Conservation (phyloP, 352 stramenopile species). For the Globisporangium yorkense region DNA sequence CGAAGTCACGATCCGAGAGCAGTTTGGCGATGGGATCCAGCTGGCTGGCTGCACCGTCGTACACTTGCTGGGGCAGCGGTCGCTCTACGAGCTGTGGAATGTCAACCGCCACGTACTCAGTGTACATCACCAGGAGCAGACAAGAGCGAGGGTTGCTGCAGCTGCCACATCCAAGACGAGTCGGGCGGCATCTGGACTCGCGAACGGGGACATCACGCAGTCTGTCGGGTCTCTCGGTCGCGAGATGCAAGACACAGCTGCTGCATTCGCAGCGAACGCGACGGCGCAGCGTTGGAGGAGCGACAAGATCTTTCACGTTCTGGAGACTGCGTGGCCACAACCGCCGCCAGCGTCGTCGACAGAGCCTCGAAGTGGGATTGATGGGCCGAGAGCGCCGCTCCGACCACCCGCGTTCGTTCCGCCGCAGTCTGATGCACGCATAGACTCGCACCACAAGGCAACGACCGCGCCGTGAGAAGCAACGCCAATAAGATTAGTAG, state of each 20-base stretch:
- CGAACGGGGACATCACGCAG: slow-evolving; percentile 1
- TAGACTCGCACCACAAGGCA: neutral
- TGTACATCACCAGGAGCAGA: slow-evolving; percentile 26
- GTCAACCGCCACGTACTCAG: slow-evolving; percentile 51
- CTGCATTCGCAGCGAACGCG: slow-evolving; percentile 32
- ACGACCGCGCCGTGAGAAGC: neutral
- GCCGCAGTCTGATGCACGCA: neutral
- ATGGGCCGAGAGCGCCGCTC: slow-evolving; percentile 4
- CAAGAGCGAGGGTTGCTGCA: neutral
- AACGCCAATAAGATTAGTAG: slow-evolving; percentile 7
- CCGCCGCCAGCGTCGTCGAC: neutral
- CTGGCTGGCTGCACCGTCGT: slow-evolving; percentile 53
- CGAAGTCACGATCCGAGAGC: slow-evolving; percentile 20
- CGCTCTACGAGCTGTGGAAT: slow-evolving; percentile 56
- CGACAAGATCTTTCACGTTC: slow-evolving; percentile 30
- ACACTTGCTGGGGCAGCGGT: slow-evolving; percentile 48
- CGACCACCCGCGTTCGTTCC: slow-evolving; percentile 25
- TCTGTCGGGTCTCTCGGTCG: slow-evolving; percentile 32
- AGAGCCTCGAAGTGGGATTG: too few species aligned
- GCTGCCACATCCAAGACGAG: neutral
- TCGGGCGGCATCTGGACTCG: neutral
- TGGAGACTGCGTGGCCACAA: slow-evolving; percentile 29
- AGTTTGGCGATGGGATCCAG: slow-evolving; percentile 55
- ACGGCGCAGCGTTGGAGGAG: slow-evolving; percentile 27
- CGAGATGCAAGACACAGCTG: slow-evolving; percentile 40